Conservation (phyloP, 768 basidiomycete species). For the Amanita inopinata region DNA sequence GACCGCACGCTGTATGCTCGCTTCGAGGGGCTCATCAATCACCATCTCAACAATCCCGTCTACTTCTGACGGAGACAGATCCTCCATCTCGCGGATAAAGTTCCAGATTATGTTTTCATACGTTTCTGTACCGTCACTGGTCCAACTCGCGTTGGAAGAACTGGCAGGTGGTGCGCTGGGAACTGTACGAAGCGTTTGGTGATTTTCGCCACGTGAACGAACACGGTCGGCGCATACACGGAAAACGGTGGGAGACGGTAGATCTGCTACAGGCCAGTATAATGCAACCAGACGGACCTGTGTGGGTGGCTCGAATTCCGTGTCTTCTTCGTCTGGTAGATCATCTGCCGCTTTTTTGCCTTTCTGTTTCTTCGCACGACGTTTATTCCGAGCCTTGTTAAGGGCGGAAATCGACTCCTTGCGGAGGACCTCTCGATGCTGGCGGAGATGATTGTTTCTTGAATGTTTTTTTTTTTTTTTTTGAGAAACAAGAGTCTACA, state of each 20-base stretch:
- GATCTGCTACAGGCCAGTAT: constrained; percentile 55
- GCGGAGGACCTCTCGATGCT: constrained; percentile 69
- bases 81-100: constrained; percentile 61
- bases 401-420: constrained; percentile 35
- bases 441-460: constrained; percentile 80
- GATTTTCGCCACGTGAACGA: constrained; percentile 65
- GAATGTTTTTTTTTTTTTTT: not conserved
- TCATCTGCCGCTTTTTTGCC: not conserved
- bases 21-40: constrained; percentile 37
- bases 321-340: not conserved
- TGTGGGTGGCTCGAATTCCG: constrained; percentile 19
- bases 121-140: constrained; percentile 13
- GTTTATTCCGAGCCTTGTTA: not conserved
- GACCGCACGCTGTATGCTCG: constrained; percentile 48
- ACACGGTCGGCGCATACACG: constrained; percentile 76
- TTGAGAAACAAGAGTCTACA: constrained; percentile 8
- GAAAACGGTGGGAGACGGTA: constrained; percentile 52
- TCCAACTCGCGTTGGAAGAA: constrained; percentile 18
- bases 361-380: not conserved
- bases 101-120: constrained; percentile 81
- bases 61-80: constrained; percentile 49
- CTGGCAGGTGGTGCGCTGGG: constrained; percentile 22
- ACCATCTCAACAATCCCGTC: constrained; percentile 63
- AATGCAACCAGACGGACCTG: constrained; percentile 74
- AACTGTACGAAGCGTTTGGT: constrained; percentile 71